phyloP scores from a whole-genome alignment of 2,329 filamentous ascomycete species.

The Coniochaeta sp. region DNA sequence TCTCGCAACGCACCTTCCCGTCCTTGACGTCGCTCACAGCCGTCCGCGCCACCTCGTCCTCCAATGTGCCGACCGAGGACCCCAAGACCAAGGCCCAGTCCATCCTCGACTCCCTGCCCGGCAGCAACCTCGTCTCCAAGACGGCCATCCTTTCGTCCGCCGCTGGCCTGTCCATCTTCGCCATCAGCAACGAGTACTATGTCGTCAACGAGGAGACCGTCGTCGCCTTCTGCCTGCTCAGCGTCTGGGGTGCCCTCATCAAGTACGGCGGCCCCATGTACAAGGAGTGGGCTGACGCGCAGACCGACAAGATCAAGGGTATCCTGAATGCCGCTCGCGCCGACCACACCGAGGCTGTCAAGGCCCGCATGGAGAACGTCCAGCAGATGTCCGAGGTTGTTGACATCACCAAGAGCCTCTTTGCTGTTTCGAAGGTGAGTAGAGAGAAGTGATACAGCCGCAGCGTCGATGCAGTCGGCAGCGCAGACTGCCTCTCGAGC shows the following conservation, averaged over 20 bases:
- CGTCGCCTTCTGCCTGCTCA: conserved; percentile 84
- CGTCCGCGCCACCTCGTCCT: conserved; percentile 52
- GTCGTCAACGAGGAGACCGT: conserved; percentile 99
- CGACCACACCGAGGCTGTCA: conserved; percentile 93
- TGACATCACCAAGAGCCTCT: conserved; percentile 93
- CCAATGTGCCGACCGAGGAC: conserved; percentile 75
- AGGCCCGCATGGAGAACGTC: conserved; percentile 88
- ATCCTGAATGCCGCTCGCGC: conserved; percentile 90
- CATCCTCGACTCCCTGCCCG: conserved; percentile 86
- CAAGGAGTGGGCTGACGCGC: conserved; percentile 81
- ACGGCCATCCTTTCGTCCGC: conserved; percentile 92
- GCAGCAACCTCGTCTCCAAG: conserved; percentile 90
- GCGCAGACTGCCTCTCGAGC: not conserved
- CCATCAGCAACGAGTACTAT: conserved; percentile 99
- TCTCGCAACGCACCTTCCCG: conserved; percentile 69
- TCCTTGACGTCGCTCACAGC: conserved; percentile 63
- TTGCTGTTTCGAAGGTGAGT: conserved; percentile 92
- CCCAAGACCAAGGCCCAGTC: conserved; percentile 97
- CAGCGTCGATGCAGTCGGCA: not conserved
- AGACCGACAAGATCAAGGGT: conserved; percentile 87
- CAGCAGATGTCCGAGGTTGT: conserved; percentile 92
- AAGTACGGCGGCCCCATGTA: conserved; percentile 92
- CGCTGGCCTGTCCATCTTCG: conserved; percentile 84
- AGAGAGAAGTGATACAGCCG: not conserved
- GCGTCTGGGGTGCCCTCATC: conserved; percentile 86